A percentile compares a stretch with the other conserved stretches of the same genome.
Evolutionary conservation across 176 grass and related monocot species (phyloP).

Genomic region (Metroxylon sagu): DNA sequence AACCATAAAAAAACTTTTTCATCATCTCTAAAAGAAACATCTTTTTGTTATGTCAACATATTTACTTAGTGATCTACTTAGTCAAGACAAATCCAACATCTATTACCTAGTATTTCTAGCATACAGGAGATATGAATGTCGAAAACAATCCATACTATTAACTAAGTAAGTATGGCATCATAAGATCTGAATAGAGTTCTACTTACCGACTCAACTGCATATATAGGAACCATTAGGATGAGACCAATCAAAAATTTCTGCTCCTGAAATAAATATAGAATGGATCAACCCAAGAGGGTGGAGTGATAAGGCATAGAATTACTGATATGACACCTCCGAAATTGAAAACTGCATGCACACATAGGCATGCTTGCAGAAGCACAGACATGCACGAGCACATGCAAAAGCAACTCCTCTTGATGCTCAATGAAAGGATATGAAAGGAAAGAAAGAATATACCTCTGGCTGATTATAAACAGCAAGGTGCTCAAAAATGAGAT

Average conservation of each 20-base stretch:
- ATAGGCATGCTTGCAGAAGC: too few species aligned
- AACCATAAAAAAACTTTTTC: too few species aligned
- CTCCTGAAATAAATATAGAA: conserved; percentile 52
- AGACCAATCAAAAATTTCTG: conserved; percentile 98
- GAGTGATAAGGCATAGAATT: conserved; percentile 1
- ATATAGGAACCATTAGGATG: conserved; percentile 97
- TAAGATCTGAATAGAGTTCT: conserved; percentile 5
- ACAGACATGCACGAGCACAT: too few species aligned
- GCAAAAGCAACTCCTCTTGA: too few species aligned
- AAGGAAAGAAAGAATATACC: conserved; percentile 38
- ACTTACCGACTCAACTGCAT: conserved; percentile 95
- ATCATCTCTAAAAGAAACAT: too few species aligned
- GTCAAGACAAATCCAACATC: too few species aligned
- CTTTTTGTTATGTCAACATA: too few species aligned
- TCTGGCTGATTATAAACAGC: conserved; percentile 87
- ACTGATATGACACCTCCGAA: too few species aligned
- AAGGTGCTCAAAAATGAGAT: conserved; percentile 83
- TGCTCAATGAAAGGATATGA: conserved; percentile 9
- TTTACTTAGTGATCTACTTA: too few species aligned
- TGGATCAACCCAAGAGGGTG: conserved; percentile 13
- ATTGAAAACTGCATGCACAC: too few species aligned
- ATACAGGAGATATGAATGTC: conserved; percentile 4
- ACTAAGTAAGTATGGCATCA: not conserved
- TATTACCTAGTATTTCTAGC: too few species aligned
- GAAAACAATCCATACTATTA: not conserved